phyloP scores from a whole-genome alignment of 208 protist species.

The Trypanosoma boissoni region DNA sequence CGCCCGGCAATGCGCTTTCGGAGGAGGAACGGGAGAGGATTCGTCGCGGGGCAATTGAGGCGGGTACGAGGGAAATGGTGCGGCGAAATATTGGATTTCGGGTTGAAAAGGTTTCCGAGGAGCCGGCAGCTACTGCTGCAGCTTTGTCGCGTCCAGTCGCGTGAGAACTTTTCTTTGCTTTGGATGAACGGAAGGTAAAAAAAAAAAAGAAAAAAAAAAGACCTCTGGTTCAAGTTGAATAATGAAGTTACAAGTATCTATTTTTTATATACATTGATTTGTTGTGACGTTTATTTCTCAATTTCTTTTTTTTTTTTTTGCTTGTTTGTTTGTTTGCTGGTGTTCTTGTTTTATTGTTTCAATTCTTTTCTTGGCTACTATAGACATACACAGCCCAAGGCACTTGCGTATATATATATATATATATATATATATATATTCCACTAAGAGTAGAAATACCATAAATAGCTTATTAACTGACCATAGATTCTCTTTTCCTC shows the following conservation, averaged over 20 bases:
- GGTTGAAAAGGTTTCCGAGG: slow-evolving; percentile 43
- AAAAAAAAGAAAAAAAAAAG: background rate
- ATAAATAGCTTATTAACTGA: background rate
- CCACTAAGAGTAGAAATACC: background rate
- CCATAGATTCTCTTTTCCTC: too few relatives aligned
- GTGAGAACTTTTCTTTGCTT: background rate
- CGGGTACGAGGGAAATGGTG: slow-evolving; percentile 65
- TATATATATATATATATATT: too few relatives aligned
- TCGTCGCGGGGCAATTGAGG: slow-evolving; percentile 58
- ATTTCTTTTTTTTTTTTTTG: too few relatives aligned
- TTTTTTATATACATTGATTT: too few relatives aligned
- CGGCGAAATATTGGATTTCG: slow-evolving; percentile 76
- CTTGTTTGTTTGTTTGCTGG: too few relatives aligned
- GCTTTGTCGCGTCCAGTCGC: slow-evolving; percentile 7
- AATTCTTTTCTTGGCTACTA: too few relatives aligned
- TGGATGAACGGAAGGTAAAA: background rate
- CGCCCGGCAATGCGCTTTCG: slow-evolving; percentile 7
- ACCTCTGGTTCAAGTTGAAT: background rate
- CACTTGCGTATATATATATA: too few relatives aligned
- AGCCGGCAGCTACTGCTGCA: slow-evolving; percentile 27
- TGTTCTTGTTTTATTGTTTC: too few relatives aligned
- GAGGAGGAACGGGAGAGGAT: slow-evolving; percentile 39
- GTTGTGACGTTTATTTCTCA: too few relatives aligned
- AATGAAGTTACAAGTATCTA: too few relatives aligned
- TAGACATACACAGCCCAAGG: too few relatives aligned